These are phyloP conservation scores for Coemansia sp. DNA, from an alignment of 371 early-diverging fungal species.

Conservation along the genomic window DNA sequence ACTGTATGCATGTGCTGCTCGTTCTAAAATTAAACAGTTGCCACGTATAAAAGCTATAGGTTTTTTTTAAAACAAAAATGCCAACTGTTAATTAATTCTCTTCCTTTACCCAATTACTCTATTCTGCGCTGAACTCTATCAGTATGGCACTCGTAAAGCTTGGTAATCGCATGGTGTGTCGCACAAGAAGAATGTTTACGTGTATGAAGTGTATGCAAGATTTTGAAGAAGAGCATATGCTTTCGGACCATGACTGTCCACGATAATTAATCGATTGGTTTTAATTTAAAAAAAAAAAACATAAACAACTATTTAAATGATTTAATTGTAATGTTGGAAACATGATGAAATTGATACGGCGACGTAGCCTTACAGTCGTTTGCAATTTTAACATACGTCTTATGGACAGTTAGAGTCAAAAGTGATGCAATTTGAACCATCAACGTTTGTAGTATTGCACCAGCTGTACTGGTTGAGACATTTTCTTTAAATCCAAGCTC, in stretches of 20 bases:
- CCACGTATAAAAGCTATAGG: not conserved
- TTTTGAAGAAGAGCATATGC: not conserved
- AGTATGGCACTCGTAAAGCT: too few species aligned
- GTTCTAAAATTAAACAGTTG: not conserved
- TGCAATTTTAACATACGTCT: not conserved
- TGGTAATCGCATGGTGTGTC: too few species aligned
- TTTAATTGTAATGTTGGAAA: not conserved
- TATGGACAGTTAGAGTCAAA: not conserved
- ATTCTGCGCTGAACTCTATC: too few species aligned
- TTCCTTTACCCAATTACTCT: too few species aligned
- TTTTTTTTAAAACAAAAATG: not conserved
- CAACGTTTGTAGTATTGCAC: not conserved
- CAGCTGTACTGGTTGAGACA: not conserved
- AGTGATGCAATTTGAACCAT: not conserved
- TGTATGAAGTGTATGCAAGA: too few species aligned
- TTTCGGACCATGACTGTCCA: not conserved
- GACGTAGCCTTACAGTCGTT: not conserved
- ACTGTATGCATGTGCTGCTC: not conserved
- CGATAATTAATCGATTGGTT: not conserved
- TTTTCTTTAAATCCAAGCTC: not conserved
- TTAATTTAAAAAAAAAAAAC: not conserved
- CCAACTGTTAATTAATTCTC: too few species aligned
- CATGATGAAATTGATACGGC: not conserved
- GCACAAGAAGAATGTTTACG: too few species aligned
- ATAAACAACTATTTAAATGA: too few species aligned